A percentile compares a stretch with the other conserved stretches of the same genome.
Conservation (phyloP, 257 asterid genomes). For the Penstemon newberryi region DNA sequence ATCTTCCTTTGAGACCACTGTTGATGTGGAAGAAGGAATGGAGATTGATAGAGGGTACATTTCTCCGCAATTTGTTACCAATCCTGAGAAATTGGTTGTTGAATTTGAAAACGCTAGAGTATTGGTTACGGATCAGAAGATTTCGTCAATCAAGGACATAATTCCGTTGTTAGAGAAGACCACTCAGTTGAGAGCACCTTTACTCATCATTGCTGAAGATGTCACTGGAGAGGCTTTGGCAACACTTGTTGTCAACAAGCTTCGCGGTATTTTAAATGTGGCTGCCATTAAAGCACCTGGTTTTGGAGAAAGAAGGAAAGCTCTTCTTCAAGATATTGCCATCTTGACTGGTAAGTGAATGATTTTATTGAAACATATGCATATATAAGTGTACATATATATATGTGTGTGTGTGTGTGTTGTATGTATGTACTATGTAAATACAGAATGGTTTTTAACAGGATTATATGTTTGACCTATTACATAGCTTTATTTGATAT, state of each 20-base stretch:
- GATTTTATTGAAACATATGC: too few species aligned
- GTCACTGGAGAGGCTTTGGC: constrained; percentile 97
- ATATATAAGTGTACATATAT: too few species aligned
- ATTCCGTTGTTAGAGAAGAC: constrained; percentile 86
- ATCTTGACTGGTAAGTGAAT: constrained; percentile 67
- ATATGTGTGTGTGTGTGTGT: too few species aligned
- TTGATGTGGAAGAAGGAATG: constrained; percentile 98
- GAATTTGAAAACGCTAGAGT: constrained; percentile 86
- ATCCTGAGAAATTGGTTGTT: constrained; percentile 75
- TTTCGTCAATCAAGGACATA: constrained; percentile 85
- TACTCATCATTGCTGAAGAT: constrained; percentile 91
- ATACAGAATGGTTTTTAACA: too few species aligned
- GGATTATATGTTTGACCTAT: too few species aligned
- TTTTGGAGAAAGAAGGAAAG: constrained; percentile 94
- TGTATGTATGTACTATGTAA: too few species aligned
- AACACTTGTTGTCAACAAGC: constrained; percentile 94
- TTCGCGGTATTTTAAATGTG: constrained; percentile 85
- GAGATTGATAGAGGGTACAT: constrained; percentile 97
- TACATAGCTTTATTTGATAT: too few species aligned
- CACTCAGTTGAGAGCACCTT: constrained; percentile 80
- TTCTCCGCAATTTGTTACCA: constrained; percentile 95
- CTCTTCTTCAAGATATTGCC: constrained; percentile 96
- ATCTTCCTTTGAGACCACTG: constrained; percentile 91
- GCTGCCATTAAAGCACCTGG: constrained; percentile 99
- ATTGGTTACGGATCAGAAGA: constrained; percentile 85